phyloP scores from a whole-genome alignment of 495 filamentous ascomycete species.

The Penicillium waksmanii region DNA sequence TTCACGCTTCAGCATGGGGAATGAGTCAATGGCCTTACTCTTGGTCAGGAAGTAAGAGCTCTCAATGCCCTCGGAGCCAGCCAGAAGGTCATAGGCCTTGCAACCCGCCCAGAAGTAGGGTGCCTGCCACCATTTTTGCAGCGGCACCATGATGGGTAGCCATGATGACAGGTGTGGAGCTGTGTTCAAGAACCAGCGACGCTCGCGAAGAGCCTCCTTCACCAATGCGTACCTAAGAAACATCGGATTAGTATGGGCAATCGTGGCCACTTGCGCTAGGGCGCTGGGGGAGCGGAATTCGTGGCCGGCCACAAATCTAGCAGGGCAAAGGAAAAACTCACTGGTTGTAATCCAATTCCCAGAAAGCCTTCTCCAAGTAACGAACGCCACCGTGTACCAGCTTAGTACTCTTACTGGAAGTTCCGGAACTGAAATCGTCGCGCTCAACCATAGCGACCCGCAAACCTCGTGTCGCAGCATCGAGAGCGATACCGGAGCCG shows the following conservation, averaged over 20 bases:
- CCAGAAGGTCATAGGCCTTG: slow-evolving; percentile 92
- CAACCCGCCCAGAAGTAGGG: slow-evolving; percentile 98
- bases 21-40: slow-evolving; percentile 91
- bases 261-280: background rate
- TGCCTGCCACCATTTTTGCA: slow-evolving; percentile 96
- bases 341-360: slow-evolving; percentile 95
- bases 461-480: slow-evolving; percentile 89
- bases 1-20: slow-evolving; percentile 94
- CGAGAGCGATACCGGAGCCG: slow-evolving; percentile 88
- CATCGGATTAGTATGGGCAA: slow-evolving; percentile 9
- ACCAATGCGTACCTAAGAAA: slow-evolving; percentile 75
- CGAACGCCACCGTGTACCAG: slow-evolving; percentile 95
- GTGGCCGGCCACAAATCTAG: too few species aligned
- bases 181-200: slow-evolving; percentile 94
- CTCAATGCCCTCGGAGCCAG: slow-evolving; percentile 95
- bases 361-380: slow-evolving; percentile 96
- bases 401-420: slow-evolving; percentile 96
- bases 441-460: slow-evolving; percentile 94
- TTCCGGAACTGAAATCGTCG: slow-evolving; percentile 93
- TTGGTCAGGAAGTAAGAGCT: slow-evolving; percentile 95
- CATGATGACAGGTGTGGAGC: slow-evolving; percentile 93
- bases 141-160: slow-evolving; percentile 96
- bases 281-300: too few species aligned
- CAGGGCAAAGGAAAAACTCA: slow-evolving; percentile 36
- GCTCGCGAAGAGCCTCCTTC: slow-evolving; percentile 91